These are phyloP conservation scores for Lomentospora prolificans DNA, from an alignment of 2,329 filamentous ascomycete species.

Conservation along the genomic window DNA sequence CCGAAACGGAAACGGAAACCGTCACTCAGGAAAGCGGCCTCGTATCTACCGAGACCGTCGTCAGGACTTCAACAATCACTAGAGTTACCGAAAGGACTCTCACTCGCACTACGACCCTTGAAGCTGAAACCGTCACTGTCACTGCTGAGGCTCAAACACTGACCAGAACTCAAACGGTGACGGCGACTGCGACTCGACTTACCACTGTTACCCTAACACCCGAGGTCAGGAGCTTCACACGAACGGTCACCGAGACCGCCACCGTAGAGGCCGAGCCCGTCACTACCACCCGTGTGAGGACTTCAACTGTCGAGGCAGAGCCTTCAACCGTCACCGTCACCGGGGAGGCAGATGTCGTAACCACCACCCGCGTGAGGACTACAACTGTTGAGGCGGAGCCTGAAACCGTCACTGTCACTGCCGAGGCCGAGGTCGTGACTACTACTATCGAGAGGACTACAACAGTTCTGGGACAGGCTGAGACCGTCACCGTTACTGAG, in stretches of 20 bases:
- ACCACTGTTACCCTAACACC: too few relatives aligned
- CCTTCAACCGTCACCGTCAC: background rate
- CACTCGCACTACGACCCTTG: background rate
- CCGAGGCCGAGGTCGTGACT: background rate
- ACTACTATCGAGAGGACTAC: too few relatives aligned
- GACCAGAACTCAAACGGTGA: background rate
- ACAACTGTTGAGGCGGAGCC: background rate
- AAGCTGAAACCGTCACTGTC: background rate
- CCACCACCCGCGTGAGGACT: background rate
- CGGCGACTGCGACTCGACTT: too few relatives aligned
- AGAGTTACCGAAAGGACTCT: background rate
- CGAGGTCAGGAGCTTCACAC: too few relatives aligned
- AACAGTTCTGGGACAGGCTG: background rate
- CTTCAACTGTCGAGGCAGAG: background rate
- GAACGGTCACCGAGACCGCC: background rate
- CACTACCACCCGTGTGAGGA: background rate
- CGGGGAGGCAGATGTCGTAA: background rate
- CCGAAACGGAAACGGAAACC: background rate
- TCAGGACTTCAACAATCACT: background rate
- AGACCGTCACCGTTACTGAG: background rate
- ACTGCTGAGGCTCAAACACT: background rate
- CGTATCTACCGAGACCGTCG: background rate
- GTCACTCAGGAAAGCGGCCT: background rate
- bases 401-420: background rate
- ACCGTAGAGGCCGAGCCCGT: background rate